Conservation (phyloP, 352 stramenopile species). For the Phytophthora ramorum region DNA sequence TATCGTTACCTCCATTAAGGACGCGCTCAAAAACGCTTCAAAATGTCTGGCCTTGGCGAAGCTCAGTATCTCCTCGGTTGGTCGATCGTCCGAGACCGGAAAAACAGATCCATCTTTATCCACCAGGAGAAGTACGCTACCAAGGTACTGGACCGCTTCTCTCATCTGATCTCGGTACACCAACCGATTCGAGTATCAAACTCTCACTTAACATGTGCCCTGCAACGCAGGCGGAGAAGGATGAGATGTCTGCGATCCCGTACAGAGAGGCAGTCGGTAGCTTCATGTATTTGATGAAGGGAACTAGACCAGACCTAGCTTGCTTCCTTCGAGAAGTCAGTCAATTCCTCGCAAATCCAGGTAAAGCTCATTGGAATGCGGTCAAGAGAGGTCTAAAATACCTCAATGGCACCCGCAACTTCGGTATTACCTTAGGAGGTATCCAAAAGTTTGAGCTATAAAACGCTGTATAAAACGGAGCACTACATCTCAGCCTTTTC, state of each 20-base stretch:
- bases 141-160: conserved; percentile 29
- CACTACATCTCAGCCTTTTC: conserved; percentile 11
- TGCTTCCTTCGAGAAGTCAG: conserved; percentile 26
- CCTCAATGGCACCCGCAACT: conserved; percentile 17
- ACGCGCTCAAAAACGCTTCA: conserved; percentile 20
- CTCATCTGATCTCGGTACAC: conserved; percentile 10
- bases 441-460: background rate
- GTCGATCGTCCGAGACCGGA: conserved; percentile 21
- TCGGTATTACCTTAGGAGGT: conserved; percentile 18
- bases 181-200: conserved; percentile 17
- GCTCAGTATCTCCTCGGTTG: conserved; percentile 15
- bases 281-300: conserved; percentile 27
- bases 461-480: background rate
- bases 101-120: conserved; percentile 15
- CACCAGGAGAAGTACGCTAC: conserved; percentile 27
- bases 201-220: conserved; percentile 11
- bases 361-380: conserved; percentile 21
- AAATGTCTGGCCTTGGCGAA: conserved; percentile 22
- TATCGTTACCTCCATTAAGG: conserved; percentile 15
- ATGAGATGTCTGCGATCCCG: too few relatives aligned
- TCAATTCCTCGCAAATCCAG: conserved; percentile 26
- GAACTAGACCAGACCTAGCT: conserved; percentile 17
- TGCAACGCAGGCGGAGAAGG: too few relatives aligned
- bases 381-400: conserved; percentile 27
- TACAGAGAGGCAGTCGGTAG: conserved; percentile 22